Base-by-base conservation (phyloP, 768 basidiomycete species). In the Leucosporidium creatinivorum region DNA sequence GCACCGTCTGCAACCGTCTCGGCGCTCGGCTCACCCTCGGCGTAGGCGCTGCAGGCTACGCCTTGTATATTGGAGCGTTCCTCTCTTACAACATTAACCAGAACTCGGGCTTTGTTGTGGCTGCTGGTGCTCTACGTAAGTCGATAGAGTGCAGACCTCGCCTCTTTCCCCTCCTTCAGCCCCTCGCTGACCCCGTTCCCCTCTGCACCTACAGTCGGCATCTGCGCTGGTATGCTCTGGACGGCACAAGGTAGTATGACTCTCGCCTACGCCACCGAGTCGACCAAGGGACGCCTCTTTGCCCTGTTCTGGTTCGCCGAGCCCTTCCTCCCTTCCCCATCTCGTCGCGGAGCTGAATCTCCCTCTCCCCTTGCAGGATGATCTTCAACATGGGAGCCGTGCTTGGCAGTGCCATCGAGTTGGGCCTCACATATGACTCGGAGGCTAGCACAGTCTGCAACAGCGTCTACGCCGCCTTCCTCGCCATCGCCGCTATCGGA, bases 161-260 rank as follows among this genome's bases (percentile, higher is more conserved):
- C 39, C 39, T 17, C 15, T 13, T 13, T 6, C 39, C 39, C 9
- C 15, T 30, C 60, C 47, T 48, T 31, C 47, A 2, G 23, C 5
- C 3, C 13, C 12, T 50, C 10, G 23, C 48, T 31, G 26, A 31
- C 25, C 12, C 49, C 18, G 13, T 25, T 86, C 86, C 49, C 74
- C 88, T 9, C 1, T 7, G 4, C 51, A 33, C 26, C 8, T 1
- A 9, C 57, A 58, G 57, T 90, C 23, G 89, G 89, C 23, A 69
- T 89, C 58, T 88, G 86, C 73, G 89, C 84, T 19, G 83, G 81
- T 21, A 75, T 91, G 54, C 79, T 91, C 12, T 91, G 89, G 89
- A 87, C 89, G 0, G 87, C 89, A 0, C 89, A 91, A 74, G 90
- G 89, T n/a, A 86, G 85, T 23, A 79, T 91, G 67, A 90, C 91